Conservation (phyloP, 805 yeast species). For the Suhomyces prunicola region DNA sequence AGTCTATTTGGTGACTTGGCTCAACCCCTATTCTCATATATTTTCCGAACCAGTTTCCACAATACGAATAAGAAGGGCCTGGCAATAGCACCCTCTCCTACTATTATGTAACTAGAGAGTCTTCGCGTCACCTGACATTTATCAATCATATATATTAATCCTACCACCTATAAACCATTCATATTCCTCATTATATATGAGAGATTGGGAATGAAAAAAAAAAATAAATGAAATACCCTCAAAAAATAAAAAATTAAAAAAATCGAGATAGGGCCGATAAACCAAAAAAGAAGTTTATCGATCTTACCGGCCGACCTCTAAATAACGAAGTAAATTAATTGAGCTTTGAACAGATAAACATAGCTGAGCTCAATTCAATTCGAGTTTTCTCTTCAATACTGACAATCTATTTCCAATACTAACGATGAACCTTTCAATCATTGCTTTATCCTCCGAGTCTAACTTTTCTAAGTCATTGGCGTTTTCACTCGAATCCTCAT, state of each 20-base stretch:
- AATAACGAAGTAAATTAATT: not conserved
- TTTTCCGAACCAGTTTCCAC: not conserved
- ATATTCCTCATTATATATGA: not conserved
- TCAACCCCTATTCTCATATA: not conserved
- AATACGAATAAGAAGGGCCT: not conserved
- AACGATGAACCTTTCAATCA: constrained; percentile 76
- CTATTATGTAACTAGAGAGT: too few species aligned
- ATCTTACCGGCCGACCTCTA: not conserved
- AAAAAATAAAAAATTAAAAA: not conserved
- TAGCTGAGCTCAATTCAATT: constrained; percentile 10
- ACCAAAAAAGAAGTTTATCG: not conserved
- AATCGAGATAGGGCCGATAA: not conserved
- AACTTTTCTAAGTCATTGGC: constrained; percentile 37
- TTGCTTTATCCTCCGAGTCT: constrained; percentile 68
- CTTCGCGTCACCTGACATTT: not conserved
- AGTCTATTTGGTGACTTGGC: not conserved
- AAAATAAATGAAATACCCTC: not conserved
- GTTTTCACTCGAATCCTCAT: constrained; percentile 30
- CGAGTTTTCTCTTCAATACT: constrained; percentile 60
- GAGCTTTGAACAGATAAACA: not conserved
- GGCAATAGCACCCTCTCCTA: not conserved
- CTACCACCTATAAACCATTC: not conserved
- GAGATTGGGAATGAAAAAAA: not conserved
- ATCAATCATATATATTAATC: constrained; percentile 1
- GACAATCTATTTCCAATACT: constrained; percentile 79